A percentile compares a stretch with the other conserved stretches of the same genome.
phyloP scores from a whole-genome alignment of 805 yeast genomes.

The Teunomyces panamensis region DNA sequence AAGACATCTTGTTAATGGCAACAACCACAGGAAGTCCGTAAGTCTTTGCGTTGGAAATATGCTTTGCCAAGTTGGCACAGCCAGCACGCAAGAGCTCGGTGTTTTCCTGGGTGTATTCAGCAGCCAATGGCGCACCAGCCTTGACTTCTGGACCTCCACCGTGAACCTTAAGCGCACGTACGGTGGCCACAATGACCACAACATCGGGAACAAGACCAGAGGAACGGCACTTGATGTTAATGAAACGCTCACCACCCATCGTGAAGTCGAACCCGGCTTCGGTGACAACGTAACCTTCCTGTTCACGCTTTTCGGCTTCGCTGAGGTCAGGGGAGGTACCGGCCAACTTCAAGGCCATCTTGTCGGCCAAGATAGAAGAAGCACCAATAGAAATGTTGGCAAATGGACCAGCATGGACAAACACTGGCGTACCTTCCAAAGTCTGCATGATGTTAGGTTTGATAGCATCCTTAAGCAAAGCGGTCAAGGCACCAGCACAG shows the following conservation, averaged over 20 bases:
- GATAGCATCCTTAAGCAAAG: constrained; percentile 74
- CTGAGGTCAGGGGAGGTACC: constrained; percentile 55
- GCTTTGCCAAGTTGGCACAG: constrained; percentile 73
- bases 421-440: constrained; percentile 83
- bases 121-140: constrained; percentile 77
- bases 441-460: constrained; percentile 88
- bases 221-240: constrained; percentile 78
- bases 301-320: constrained; percentile 42
- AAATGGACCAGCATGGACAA: constrained; percentile 86
- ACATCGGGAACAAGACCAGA: constrained; percentile 78
- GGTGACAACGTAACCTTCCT: constrained; percentile 75
- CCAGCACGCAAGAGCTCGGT: constrained; percentile 67
- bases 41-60: constrained; percentile 65
- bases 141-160: constrained; percentile 90
- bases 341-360: constrained; percentile 74
- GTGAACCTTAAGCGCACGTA: constrained; percentile 79
- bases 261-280: constrained; percentile 91
- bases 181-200: constrained; percentile 79
- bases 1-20: constrained; percentile 75
- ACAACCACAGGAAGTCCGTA: constrained; percentile 80
- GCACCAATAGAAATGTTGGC: constrained; percentile 89
- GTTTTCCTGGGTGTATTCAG: constrained; percentile 70
- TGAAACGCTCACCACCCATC: constrained; percentile 88
- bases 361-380: constrained; percentile 77
- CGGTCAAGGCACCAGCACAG: constrained; percentile 83